Evolutionary conservation across 148 eudicot genomes (phyloP).

Genomic region (Bassia scoparia): DNA sequence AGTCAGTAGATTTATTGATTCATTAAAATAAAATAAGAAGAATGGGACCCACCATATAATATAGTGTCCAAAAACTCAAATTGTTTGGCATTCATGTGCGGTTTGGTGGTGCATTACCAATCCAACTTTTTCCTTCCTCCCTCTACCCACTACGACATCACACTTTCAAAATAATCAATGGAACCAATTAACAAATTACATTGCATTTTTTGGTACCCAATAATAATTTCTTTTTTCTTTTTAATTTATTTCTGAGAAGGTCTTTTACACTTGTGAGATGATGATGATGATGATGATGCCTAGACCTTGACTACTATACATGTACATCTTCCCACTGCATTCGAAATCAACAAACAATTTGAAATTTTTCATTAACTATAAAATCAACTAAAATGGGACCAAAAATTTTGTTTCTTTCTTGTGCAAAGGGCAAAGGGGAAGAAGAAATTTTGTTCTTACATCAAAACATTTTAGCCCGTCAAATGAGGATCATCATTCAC

Average conservation of each 20-base stretch:
- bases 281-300: no score
- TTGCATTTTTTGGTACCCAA: conserved; percentile 11
- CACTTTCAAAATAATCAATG: not conserved
- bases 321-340: conserved; percentile 15
- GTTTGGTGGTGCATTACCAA: conserved; percentile 10
- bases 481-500: not conserved
- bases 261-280: conserved; percentile 17
- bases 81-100: conserved; percentile 23
- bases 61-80: conserved; percentile 12
- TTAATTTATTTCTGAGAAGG: not conserved
- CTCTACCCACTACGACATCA: conserved; percentile 7
- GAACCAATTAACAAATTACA: conserved; percentile 17
- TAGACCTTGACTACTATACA: conserved; percentile 15
- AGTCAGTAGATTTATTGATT: not conserved
- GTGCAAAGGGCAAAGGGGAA: not conserved
- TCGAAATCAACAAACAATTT: not conserved
- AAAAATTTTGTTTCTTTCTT: conserved; percentile 7
- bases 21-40: not conserved
- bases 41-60: not conserved
- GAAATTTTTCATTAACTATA: not conserved
- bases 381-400: not conserved
- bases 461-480: not conserved
- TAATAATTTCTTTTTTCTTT: no score
- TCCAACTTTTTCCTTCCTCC: not conserved
- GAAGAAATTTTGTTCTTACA: conserved; percentile 7